Base-by-base conservation (phyloP, 2,329 filamentous ascomycete species). In the Cadophora gregata region DNA sequence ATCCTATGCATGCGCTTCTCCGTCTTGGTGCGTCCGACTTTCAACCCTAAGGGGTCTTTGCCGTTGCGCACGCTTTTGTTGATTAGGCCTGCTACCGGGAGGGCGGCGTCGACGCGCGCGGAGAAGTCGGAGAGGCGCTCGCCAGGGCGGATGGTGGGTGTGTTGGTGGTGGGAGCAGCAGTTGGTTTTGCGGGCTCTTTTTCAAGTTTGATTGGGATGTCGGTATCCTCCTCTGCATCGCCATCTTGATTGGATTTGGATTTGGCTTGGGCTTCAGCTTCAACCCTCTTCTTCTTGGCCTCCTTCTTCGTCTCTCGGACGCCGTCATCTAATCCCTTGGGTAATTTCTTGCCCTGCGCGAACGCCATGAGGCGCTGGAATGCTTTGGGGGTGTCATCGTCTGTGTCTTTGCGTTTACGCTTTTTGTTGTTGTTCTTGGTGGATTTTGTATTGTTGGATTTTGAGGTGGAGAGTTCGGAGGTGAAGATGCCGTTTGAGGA, bases 361-460 rank as follows among this genome's bases (percentile, higher is more conserved):
- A 89, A 86, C 38, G 91, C 88, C 91, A 98, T 96, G 69, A 98
- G 81, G 14, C 93, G 89, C 69, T 88, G 87, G 79, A 99, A 99
- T 1, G 91, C 93, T 72, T 93, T 91, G 0, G 96, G 96, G 1
- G 92, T 94, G 80, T 98, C 96, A 77, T 97, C 89, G 47, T 85
- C 82, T 33, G 77, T 78, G 60, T 78, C 73, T 53, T 77, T 78
- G 67, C 80, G 77, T 80, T 84, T 89, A 80, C 80, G 81, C 76
- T 79, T 83, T 74, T 81, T 86, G 74, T 71, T 78, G 50, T 72
- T 77, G 66, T 81, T 86, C 74, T 71, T 78, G 48, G 72, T 77
- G 66, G 62, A 53, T 9, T 61, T 62, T 8, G 62, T 29, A 4
- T 31, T 29, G 29, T 62, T 53, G 29, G 25, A 27, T 3, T 47